Evolutionary conservation across 768 basidiomycete genomes (phyloP).

Genomic region (Trametes cubensis): DNA sequence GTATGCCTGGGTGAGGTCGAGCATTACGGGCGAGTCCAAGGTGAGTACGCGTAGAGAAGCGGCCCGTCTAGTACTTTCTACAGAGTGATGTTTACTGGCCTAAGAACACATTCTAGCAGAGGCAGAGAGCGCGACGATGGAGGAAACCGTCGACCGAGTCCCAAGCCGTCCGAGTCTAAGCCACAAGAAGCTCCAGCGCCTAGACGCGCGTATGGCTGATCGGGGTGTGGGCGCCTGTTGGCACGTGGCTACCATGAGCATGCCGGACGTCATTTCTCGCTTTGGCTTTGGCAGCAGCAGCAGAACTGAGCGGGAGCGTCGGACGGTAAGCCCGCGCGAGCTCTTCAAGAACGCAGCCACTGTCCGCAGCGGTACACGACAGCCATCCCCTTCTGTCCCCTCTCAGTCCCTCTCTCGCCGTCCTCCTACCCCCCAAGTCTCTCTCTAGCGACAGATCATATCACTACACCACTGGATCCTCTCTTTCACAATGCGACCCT

Average conservation of each 20-base stretch:
- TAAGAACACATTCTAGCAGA: neutral
- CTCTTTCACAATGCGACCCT: slow-evolving; percentile 37
- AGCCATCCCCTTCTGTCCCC: slow-evolving; percentile 13
- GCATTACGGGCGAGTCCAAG: slow-evolving; percentile 39
- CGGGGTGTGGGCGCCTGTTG: neutral
- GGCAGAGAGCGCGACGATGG: neutral
- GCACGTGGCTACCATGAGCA: slow-evolving; percentile 18
- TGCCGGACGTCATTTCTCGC: slow-evolving; percentile 18
- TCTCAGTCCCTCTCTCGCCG: neutral
- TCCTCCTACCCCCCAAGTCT: neutral
- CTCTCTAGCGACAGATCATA: neutral
- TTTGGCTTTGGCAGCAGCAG: neutral
- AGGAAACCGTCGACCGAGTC: too few relatives aligned
- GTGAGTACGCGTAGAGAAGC: neutral
- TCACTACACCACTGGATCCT: neutral
- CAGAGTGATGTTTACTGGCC: neutral
- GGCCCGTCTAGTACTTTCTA: slow-evolving; percentile 4
- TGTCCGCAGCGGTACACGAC: slow-evolving; percentile 18
- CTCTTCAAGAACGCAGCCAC: slow-evolving; percentile 8
- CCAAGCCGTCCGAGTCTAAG: too few relatives aligned
- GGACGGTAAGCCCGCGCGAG: too few relatives aligned
- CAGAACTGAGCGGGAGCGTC: neutral
- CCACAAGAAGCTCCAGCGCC: too few relatives aligned
- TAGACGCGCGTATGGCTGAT: slow-evolving; percentile 4
- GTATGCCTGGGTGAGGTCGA: slow-evolving; percentile 49